These are phyloP conservation scores for Capsicum rhomboideum DNA, from an alignment of 257 asterid genomes.

Conservation along the genomic window DNA sequence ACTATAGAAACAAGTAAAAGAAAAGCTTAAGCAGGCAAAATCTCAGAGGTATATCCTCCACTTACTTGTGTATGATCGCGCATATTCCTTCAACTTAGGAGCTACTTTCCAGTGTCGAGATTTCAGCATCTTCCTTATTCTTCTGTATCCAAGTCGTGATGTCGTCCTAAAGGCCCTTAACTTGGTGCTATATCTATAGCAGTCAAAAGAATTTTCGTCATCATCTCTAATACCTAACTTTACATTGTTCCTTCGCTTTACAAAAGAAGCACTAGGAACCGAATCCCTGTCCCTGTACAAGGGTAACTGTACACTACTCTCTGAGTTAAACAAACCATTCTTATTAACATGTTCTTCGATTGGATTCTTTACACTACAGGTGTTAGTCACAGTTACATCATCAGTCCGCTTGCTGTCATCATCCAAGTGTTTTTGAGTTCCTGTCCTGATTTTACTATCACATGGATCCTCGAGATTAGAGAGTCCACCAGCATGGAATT, in stretches of 20 bases:
- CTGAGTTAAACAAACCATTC: slow-evolving; percentile 46
- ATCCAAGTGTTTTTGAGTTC: slow-evolving; percentile 17
- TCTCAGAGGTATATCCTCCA: slow-evolving; percentile 3
- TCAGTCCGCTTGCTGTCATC: slow-evolving; percentile 4
- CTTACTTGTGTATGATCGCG: slow-evolving; percentile 53
- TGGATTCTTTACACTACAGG: slow-evolving; percentile 50
- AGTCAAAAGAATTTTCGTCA: slow-evolving; percentile 86
- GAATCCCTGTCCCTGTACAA: slow-evolving; percentile 67
- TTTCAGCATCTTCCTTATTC: slow-evolving; percentile 68
- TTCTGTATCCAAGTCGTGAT: slow-evolving; percentile 46
- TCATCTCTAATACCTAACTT: slow-evolving; percentile 95
- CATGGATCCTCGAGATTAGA: background rate
- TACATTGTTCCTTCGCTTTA: slow-evolving; percentile 69
- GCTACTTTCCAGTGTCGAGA: slow-evolving; percentile 70
- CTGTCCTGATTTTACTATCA: slow-evolving; percentile 27
- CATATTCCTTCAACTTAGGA: slow-evolving; percentile 58
- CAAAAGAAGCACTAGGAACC: slow-evolving; percentile 40
- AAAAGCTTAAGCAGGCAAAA: background rate
- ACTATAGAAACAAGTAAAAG: background rate
- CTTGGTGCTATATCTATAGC: slow-evolving; percentile 61
- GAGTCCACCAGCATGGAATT: slow-evolving; percentile 13
- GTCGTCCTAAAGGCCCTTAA: slow-evolving; percentile 58
- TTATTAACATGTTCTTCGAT: slow-evolving; percentile 31
- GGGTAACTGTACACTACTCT: slow-evolving; percentile 82
- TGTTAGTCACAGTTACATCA: slow-evolving; percentile 39